A percentile compares a stretch with the other conserved stretches of the same genome.
These are phyloP conservation scores for Asclepias syriaca DNA, from an alignment of 257 asterid species.

Conservation along the genomic window DNA sequence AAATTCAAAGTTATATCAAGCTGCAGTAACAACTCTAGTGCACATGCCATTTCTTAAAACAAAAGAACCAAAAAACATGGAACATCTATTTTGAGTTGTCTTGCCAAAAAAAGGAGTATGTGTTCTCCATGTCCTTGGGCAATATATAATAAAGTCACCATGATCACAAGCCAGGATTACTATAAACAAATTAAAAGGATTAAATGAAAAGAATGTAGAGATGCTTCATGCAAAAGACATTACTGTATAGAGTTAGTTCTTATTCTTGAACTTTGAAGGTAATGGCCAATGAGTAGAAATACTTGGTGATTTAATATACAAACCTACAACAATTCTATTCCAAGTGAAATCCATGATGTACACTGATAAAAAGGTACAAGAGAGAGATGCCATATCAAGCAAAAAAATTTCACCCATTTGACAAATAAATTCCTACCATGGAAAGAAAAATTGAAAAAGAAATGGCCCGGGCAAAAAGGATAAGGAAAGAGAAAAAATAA, in stretches of 20 bases:
- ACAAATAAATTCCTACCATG: neutral
- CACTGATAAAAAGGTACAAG: slow-evolving; percentile 12
- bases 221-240: neutral
- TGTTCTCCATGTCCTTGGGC: neutral
- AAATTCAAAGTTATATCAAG: neutral
- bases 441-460: neutral
- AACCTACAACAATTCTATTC: slow-evolving; percentile 28
- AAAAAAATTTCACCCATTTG: neutral
- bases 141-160: neutral
- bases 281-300: neutral
- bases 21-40: neutral
- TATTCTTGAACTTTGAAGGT: neutral
- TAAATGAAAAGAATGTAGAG: neutral
- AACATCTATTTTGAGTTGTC: neutral
- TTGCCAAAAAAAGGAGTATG: no score
- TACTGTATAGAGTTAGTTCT: neutral
- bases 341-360: slow-evolving; percentile 15
- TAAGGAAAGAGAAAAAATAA: neutral
- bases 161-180: neutral
- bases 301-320: neutral
- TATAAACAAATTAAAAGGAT: neutral
- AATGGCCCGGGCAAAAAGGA: neutral
- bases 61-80: neutral
- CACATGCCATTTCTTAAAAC: neutral
- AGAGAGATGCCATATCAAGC: neutral